Conservation (phyloP, 2,329 filamentous ascomycete genomes). For the Trichoderma sp. region DNA sequence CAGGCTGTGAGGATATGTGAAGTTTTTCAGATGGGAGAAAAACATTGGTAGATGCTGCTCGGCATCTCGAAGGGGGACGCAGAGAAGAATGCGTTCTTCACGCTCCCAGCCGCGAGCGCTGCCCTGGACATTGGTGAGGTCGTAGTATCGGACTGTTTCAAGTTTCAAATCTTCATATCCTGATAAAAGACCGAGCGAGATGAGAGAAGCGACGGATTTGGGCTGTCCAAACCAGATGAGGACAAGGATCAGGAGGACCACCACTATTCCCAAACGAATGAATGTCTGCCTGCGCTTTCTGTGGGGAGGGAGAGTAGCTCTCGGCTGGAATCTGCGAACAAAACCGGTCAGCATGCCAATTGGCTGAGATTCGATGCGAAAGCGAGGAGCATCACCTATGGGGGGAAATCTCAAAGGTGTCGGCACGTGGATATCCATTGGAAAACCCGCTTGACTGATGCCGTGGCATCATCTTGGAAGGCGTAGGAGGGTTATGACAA, state of each 20-base stretch:
- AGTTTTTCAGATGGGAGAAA: conserved; percentile 93
- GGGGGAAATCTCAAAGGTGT: conserved; percentile 82
- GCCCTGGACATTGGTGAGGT: conserved; percentile 85
- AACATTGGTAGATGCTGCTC: conserved; percentile 94
- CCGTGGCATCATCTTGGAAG: conserved; percentile 75
- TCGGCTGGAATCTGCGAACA: conserved; percentile 66
- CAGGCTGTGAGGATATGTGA: conserved; percentile 94
- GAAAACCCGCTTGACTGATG: conserved; percentile 72
- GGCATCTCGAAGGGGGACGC: conserved; percentile 90
- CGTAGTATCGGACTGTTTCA: conserved; percentile 96
- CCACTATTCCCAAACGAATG: conserved; percentile 59
- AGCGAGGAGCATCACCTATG: conserved; percentile 62
- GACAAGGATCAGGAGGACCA: conserved; percentile 61
- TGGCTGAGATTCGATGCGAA: not conserved
- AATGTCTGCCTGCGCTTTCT: conserved; percentile 72
- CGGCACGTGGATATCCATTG: conserved; percentile 76
- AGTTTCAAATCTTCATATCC: conserved; percentile 70
- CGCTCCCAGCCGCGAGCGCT: conserved; percentile 93
- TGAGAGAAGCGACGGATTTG: conserved; percentile 58
- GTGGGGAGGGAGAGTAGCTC: conserved; percentile 66
- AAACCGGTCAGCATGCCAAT: not conserved
- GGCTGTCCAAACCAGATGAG: conserved; percentile 73
- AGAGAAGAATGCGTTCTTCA: conserved; percentile 91
- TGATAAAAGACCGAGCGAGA: conserved; percentile 68
- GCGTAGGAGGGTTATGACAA: conserved; percentile 31